Evolutionary conservation across 2,329 filamentous ascomycete species (phyloP).

Genomic region (Aspergillus ochraceus): DNA sequence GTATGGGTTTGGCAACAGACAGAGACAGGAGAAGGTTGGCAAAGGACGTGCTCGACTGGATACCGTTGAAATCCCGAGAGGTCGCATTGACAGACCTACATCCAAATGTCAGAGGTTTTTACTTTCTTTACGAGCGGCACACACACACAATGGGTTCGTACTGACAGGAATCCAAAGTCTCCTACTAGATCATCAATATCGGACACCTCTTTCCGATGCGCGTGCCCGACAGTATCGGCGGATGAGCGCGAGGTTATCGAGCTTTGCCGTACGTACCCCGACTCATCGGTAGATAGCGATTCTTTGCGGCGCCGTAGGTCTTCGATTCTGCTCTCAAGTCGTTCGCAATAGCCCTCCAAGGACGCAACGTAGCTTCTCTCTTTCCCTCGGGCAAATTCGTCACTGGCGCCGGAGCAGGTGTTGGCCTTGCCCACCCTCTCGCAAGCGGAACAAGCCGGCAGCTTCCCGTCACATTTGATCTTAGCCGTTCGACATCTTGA

Average conservation of each 20-base stretch:
- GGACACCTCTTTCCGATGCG: conserved; percentile 67
- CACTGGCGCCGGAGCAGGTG: conserved; percentile 91
- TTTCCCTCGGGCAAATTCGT: conserved; percentile 93
- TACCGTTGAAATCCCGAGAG: conserved; percentile 87
- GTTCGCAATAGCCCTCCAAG: conserved; percentile 86
- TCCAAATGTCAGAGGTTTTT: not conserved
- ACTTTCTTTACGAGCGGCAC: conserved; percentile 8
- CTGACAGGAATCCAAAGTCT: conserved; percentile 87
- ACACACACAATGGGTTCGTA: conserved; percentile 16
- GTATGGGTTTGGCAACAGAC: conserved; percentile 70
- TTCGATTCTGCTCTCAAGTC: conserved; percentile 73
- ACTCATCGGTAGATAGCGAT: conserved; percentile 25
- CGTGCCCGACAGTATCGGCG: conserved; percentile 30
- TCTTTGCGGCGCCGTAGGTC: conserved; percentile 41
- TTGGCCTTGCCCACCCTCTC: conserved; percentile 83
- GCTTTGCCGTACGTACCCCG: conserved; percentile 31
- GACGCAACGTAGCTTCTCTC: conserved; percentile 96
- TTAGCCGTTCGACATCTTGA: conserved; percentile 86
- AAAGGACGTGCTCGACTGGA: conserved; percentile 87
- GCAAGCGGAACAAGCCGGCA: conserved; percentile 92
- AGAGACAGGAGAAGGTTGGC: conserved; percentile 84
- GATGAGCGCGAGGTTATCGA: conserved; percentile 38
- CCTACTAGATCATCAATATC: conserved; percentile 91
- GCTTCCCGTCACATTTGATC: conserved; percentile 96
- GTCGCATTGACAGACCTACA: conserved; percentile 87